These are phyloP conservation scores for Moniliophthora roreri DNA, from an alignment of 1,284 basidiomycete species.

Conservation along the genomic window DNA sequence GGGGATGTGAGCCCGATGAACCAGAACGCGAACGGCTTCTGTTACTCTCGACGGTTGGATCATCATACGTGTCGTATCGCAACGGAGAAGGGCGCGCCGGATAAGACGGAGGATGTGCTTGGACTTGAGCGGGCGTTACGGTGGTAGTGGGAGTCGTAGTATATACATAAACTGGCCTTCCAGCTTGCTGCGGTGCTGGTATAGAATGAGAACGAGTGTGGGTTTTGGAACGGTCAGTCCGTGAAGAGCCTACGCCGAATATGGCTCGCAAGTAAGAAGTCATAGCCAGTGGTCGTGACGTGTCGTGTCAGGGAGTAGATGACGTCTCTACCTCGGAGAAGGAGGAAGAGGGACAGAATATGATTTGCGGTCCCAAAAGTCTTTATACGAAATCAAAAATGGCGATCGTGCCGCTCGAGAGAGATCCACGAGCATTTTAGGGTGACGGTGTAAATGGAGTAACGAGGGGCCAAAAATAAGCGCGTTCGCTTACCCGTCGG, in stretches of 20 bases:
- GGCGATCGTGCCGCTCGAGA: too few relatives aligned
- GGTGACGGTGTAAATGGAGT: too few relatives aligned
- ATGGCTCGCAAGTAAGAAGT: slow-evolving; percentile 13
- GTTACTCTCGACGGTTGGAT: slow-evolving; percentile 11
- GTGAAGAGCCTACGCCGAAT: slow-evolving; percentile 10
- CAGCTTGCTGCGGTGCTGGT: neutral
- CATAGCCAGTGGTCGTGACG: too few relatives aligned
- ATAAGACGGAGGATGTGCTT: slow-evolving; percentile 5
- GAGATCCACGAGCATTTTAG: too few relatives aligned
- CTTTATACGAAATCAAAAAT: too few relatives aligned
- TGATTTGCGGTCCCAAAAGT: too few relatives aligned
- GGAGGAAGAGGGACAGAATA: too few relatives aligned
- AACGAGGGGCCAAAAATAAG: too few relatives aligned
- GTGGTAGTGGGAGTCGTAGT: slow-evolving; percentile 5
- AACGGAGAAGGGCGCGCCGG: slow-evolving; percentile 14
- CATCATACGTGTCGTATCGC: slow-evolving; percentile 19
- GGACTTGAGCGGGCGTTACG: slow-evolving; percentile 2
- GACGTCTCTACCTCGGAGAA: too few relatives aligned
- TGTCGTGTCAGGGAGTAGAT: too few relatives aligned
- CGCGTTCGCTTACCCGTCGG: too few relatives aligned
- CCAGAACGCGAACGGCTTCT: slow-evolving; percentile 3
- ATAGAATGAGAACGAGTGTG: slow-evolving; percentile 13
- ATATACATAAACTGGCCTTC: slow-evolving; percentile 5
- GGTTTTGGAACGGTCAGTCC: slow-evolving; percentile 8
- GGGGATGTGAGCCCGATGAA: slow-evolving; percentile 5